These are phyloP conservation scores for Chlorella sp. DNA, from an alignment of 139 green algal species.

Conservation along the genomic window DNA sequence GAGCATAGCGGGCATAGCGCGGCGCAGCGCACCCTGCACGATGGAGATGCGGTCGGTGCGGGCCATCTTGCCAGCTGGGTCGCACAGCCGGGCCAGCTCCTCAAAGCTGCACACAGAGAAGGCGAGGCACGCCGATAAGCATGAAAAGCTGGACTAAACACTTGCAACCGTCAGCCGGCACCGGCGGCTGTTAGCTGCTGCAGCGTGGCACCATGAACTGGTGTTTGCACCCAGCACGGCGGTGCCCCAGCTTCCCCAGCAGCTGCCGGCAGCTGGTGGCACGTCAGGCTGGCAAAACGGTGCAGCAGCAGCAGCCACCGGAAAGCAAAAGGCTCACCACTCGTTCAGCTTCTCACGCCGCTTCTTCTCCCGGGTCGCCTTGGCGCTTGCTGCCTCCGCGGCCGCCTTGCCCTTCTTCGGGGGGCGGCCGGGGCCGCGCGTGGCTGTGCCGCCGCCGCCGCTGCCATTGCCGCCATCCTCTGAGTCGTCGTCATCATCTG, in stretches of 20 bases:
- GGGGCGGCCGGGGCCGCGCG: not conserved
- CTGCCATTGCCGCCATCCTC: constrained; percentile 20
- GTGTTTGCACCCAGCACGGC: too few species aligned
- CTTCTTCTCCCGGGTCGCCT: constrained; percentile 56
- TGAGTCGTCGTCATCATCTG: constrained; percentile 15
- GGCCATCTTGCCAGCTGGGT: constrained; percentile 48
- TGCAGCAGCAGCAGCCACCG: constrained; percentile 35
- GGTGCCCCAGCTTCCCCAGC: too few species aligned
- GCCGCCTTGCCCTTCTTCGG: constrained; percentile 31
- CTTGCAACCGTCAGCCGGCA: too few species aligned
- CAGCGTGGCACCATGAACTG: too few species aligned
- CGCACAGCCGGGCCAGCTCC: constrained; percentile 62
- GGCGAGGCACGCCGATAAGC: too few species aligned
- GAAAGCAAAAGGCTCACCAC: constrained; percentile 10
- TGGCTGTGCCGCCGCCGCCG: not conserved
- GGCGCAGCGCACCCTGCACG: constrained; percentile 29
- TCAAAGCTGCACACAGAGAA: constrained; percentile 68
- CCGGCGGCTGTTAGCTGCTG: too few species aligned
- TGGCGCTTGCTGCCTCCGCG: constrained; percentile 39
- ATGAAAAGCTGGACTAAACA: too few species aligned
- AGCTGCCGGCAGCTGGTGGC: too few species aligned
- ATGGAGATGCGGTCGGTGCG: constrained; percentile 63
- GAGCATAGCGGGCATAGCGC: not conserved
- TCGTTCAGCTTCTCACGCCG: constrained; percentile 64
- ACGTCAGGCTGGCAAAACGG: too few species aligned